Evolutionary conservation across 139 green algal species (phyloP).

Genomic region (Desmodesmus armatus): DNA sequence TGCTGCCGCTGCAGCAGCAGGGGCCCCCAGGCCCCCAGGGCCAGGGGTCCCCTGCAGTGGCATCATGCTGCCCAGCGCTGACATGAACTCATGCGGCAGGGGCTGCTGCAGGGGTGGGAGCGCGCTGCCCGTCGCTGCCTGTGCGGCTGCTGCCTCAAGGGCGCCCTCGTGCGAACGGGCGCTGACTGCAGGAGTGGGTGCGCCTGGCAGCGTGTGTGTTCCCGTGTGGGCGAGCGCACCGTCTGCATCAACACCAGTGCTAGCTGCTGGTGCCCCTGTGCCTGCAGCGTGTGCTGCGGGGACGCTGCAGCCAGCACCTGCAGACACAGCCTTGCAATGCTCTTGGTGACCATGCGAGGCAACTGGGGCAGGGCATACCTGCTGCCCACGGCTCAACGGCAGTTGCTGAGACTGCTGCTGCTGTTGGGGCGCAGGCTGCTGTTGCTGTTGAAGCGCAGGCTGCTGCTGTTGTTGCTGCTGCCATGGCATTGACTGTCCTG

Average conservation of each 20-base stretch:
- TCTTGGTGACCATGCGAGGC: too few relatives aligned
- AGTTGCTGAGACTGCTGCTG: slow-evolving; percentile 21
- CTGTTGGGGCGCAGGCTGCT: background rate
- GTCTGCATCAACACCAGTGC: background rate
- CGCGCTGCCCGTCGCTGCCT: background rate
- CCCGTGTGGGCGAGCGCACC: background rate
- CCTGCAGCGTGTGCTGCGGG: background rate
- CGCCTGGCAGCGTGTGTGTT: background rate
- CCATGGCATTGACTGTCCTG: background rate
- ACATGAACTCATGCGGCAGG: background rate
- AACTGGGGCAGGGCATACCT: too few relatives aligned
- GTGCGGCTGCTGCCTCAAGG: background rate
- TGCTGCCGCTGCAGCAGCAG: background rate
- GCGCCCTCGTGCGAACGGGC: too few relatives aligned
- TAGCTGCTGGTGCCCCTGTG: background rate
- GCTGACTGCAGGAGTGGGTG: background rate
- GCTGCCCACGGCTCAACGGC: too few relatives aligned
- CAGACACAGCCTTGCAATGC: too few relatives aligned
- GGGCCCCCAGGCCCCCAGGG: too few relatives aligned
- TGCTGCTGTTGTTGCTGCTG: slow-evolving; percentile 1
- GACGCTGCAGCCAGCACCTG: too few relatives aligned
- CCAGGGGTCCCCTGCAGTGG: too few relatives aligned
- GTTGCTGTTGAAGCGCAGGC: too few relatives aligned
- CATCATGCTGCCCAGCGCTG: background rate
- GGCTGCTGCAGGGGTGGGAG: background rate